Evolutionary conservation across 2,329 filamentous ascomycete species (phyloP).

Genomic region (Colletotrichum sidae): DNA sequence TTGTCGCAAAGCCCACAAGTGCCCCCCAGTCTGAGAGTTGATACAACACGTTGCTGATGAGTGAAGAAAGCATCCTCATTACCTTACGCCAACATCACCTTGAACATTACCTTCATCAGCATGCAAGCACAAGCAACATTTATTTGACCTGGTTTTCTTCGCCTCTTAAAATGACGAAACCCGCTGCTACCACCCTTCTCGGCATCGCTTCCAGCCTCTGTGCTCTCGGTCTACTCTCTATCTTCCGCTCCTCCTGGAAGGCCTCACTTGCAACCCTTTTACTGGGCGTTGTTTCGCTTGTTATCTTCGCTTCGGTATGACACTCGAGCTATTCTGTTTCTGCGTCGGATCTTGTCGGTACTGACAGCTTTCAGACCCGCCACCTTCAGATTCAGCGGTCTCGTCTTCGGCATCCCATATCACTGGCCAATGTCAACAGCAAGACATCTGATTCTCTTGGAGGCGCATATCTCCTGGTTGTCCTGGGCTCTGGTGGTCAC

Average conservation of each 20-base stretch:
- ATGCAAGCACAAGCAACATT: neutral
- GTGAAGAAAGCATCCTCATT: neutral
- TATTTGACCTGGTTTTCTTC: neutral
- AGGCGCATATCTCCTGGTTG: constrained; percentile 74
- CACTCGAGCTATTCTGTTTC: no score
- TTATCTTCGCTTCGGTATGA: constrained; percentile 48
- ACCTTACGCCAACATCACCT: no score
- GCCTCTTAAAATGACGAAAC: constrained; percentile 13
- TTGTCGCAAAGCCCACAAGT: no score
- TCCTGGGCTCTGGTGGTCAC: constrained; percentile 94
- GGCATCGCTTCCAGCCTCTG: constrained; percentile 24
- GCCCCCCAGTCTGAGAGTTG: no score
- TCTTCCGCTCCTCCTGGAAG: constrained; percentile 29
- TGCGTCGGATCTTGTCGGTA: neutral
- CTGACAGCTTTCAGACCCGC: constrained; percentile 14
- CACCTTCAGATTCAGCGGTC: constrained; percentile 28
- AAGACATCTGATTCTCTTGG: constrained; percentile 38
- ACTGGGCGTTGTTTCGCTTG: constrained; percentile 17
- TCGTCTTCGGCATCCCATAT: constrained; percentile 18
- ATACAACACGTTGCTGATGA: constrained; percentile 22
- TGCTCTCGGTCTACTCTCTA: constrained; percentile 20
- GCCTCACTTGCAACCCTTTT: constrained; percentile 11
- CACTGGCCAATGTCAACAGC: constrained; percentile 11
- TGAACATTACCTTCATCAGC: no score
- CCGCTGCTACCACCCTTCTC: constrained; percentile 24